Evolutionary conservation across 2,329 filamentous ascomycete genomes (phyloP).

Genomic region (Parafenestella ontariensis): DNA sequence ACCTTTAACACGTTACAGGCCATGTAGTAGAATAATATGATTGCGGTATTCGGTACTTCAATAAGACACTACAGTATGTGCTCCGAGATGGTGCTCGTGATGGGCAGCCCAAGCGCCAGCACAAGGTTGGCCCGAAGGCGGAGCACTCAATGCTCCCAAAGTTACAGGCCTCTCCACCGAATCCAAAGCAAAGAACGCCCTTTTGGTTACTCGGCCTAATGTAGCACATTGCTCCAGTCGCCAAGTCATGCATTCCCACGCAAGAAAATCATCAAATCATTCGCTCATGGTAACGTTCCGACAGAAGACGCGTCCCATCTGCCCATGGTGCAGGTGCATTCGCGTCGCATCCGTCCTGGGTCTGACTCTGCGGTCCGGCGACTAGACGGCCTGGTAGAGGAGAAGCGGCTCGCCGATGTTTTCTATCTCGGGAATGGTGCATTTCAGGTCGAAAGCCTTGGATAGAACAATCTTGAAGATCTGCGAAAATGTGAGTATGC

Average conservation of each 20-base stretch:
- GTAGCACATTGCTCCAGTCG: slow-evolving; percentile 46
- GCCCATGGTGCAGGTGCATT: slow-evolving; percentile 16
- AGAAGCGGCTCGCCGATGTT: slow-evolving; percentile 95
- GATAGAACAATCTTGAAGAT: slow-evolving; percentile 99
- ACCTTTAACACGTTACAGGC: too few species aligned
- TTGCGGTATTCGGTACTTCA: slow-evolving; percentile 19
- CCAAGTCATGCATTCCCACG: slow-evolving; percentile 45
- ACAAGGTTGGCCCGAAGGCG: slow-evolving; percentile 7
- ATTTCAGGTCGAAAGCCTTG: slow-evolving; percentile 98
- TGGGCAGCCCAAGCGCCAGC: slow-evolving; percentile 19
- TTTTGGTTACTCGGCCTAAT: slow-evolving; percentile 32
- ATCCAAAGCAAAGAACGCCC: slow-evolving; percentile 39
- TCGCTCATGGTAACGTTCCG: slow-evolving; percentile 45
- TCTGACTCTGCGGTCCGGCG: slow-evolving; percentile 28
- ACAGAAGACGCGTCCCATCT: slow-evolving; percentile 26
- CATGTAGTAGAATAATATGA: not conserved
- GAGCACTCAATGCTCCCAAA: slow-evolving; percentile 16
- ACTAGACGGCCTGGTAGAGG: slow-evolving; percentile 69
- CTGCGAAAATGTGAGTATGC: slow-evolving; percentile 58
- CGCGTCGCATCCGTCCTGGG: slow-evolving; percentile 15
- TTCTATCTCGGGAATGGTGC: slow-evolving; percentile 98
- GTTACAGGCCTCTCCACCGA: slow-evolving; percentile 14
- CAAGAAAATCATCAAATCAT: slow-evolving; percentile 46
- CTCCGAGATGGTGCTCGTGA: slow-evolving; percentile 23
- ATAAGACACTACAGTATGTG: slow-evolving; percentile 43